Evolutionary conservation across 306 rosid species (phyloP).

Genomic region (Pyrus betulifolia): DNA sequence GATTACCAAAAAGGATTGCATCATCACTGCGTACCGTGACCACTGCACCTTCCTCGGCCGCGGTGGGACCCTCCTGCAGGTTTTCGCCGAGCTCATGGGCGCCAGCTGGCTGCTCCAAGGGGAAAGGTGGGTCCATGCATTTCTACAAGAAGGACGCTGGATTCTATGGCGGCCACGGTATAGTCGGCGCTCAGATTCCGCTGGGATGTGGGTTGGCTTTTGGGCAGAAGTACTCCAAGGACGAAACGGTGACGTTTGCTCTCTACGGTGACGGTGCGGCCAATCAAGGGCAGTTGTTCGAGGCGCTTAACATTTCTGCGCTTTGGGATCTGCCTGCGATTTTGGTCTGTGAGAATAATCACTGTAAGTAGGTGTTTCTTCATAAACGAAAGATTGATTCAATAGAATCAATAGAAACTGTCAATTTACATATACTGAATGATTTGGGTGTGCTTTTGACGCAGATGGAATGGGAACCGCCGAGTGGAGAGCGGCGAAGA

Average conservation of each 20-base stretch:
- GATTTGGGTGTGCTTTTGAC: conserved; percentile 3
- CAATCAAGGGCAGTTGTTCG: conserved; percentile 88
- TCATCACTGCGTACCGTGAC: conserved; percentile 82
- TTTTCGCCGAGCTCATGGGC: conserved; percentile 83
- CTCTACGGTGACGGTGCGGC: conserved; percentile 94
- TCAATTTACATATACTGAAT: neutral
- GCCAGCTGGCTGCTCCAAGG: conserved; percentile 66
- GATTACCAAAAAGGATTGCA: conserved; percentile 52
- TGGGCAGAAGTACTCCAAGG: conserved; percentile 74
- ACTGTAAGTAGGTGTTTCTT: conserved; percentile 46
- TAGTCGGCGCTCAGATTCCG: conserved; percentile 92
- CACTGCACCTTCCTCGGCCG: conserved; percentile 77
- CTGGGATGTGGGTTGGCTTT: conserved; percentile 87
- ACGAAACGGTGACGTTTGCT: conserved; percentile 64
- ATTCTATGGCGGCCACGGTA: conserved; percentile 88
- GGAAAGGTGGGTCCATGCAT: conserved; percentile 97
- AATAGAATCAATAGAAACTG: neutral
- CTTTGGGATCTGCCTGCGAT: conserved; percentile 94
- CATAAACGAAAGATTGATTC: neutral
- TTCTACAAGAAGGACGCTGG: conserved; percentile 67
- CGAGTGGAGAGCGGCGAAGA: conserved; percentile 91
- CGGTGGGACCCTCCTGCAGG: conserved; percentile 58
- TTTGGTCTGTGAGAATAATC: conserved; percentile 96
- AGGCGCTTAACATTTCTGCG: conserved; percentile 85
- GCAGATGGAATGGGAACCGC: conserved; percentile 99